Base-by-base conservation (phyloP, 371 early-diverging fungal genomes). In the Rhizopus sp. region DNA sequence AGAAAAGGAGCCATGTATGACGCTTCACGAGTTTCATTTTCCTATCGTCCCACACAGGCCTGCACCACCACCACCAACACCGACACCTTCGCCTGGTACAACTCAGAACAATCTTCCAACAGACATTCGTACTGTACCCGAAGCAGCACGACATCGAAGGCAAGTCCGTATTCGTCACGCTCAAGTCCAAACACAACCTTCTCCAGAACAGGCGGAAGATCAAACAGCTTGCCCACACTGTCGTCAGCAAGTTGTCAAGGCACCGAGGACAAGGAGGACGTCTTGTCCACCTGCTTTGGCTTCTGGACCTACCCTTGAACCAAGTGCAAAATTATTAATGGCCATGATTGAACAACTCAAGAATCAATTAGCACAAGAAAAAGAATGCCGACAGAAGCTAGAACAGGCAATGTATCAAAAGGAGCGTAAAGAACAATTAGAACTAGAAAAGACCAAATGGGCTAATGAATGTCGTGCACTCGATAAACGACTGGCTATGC, bases 341-440 rank as follows among this genome's bases (percentile, higher is more conserved):
- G 66, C 46, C 31, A 72, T 70, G 64, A 72, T 75, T 10, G 48
- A 57, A 44, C 58, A 63, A 5, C 54, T 75, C 35, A 68, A 75
- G 44, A 23, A 65, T 3, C 81, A 84, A 35, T 66, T 84, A 3
- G 69, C 71, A 3, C 69, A 82, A 34, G 84, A 84, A 52, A 75
- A 71, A 40, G 62, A 75, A 15, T 77, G 78, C 6, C 62, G 76
- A 16, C 48, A 61, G 10, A 55, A 68, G 7, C 49, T 75, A 34
- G 76, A 75, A 38, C 46, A 59, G 17, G 58, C 50, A 0, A 59
- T 62, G 8, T 60, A 70, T 42, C 54, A 65, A 10, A 33, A 15
- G 42, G 45, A 57, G 34, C 31, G 12, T 45, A 34, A n/a, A 29
- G 46, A 46, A 7, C 46, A 46, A 46, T 29, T 46, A 29, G 46